Conservation (phyloP, 2,329 filamentous ascomycete genomes). For the Stromatinia cepivora region DNA sequence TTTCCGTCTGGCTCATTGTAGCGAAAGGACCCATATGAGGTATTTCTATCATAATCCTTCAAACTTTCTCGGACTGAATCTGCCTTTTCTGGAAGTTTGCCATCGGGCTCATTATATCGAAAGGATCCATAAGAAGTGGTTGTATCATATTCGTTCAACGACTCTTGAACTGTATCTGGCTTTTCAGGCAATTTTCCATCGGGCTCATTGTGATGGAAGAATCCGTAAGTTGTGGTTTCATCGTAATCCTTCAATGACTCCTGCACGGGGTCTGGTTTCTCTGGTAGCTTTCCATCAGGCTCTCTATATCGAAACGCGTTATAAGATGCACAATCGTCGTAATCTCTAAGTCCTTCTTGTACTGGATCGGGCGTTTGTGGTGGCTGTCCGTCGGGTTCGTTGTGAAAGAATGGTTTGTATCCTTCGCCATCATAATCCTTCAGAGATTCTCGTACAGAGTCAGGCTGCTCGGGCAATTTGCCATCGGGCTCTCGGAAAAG, state of each 20-base stretch:
- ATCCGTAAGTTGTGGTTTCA: slow-evolving; percentile 25
- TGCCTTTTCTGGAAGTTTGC: slow-evolving; percentile 30
- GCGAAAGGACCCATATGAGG: slow-evolving; percentile 29
- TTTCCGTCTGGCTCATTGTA: slow-evolving; percentile 36
- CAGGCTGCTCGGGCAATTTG: slow-evolving; percentile 31
- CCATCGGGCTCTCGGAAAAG: slow-evolving; percentile 45
- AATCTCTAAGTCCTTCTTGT: slow-evolving; percentile 41
- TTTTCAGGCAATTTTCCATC: slow-evolving; percentile 32
- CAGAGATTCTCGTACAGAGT: slow-evolving; percentile 42
- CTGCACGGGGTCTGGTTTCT: slow-evolving; percentile 39
- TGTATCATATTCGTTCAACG: slow-evolving; percentile 34
- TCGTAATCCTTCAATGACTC: slow-evolving; percentile 40
- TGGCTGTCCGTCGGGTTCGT: slow-evolving; percentile 35
- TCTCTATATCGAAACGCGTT: slow-evolving; percentile 34
- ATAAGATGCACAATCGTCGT: slow-evolving; percentile 28
- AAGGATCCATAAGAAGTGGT: slow-evolving; percentile 31
- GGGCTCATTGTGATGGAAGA: slow-evolving; percentile 34
- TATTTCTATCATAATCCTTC: slow-evolving; percentile 43
- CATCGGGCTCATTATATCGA: slow-evolving; percentile 44
- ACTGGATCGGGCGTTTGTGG: slow-evolving; percentile 36
- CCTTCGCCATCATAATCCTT: slow-evolving; percentile 43
- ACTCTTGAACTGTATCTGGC: slow-evolving; percentile 41
- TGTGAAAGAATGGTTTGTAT: slow-evolving; percentile 33
- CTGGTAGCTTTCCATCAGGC: slow-evolving; percentile 32
- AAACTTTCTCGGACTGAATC: slow-evolving; percentile 42